Percentiles rank a stretch among this genome's conserved stretches.
Evolutionary conservation across 768 basidiomycete genomes (phyloP).

Genomic region (Cytidiella melzeri): DNA sequence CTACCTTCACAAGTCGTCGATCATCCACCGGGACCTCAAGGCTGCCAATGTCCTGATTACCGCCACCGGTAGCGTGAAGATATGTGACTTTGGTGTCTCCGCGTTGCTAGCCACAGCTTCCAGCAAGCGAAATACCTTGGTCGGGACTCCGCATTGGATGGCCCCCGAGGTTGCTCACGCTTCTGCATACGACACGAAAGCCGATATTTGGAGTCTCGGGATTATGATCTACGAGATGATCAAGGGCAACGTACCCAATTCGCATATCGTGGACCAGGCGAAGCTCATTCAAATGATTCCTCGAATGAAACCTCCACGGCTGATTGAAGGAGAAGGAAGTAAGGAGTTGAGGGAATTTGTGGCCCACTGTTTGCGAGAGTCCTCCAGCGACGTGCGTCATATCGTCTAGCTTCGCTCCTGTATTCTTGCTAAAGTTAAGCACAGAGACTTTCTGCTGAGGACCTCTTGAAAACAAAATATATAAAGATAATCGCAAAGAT

Average conservation of each 20-base stretch:
- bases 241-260: conserved; percentile 92
- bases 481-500: conserved; percentile 71
- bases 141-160: conserved; percentile 99
- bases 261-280: conserved; percentile 75
- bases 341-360: conserved; percentile 89
- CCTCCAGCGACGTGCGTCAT: conserved; percentile 67
- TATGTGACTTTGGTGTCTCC: conserved; percentile 98
- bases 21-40: conserved; percentile 98
- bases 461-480: conserved; percentile 84
- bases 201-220: conserved; percentile 97
- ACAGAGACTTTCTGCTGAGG: conserved; percentile 86
- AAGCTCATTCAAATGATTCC: conserved; percentile 88
- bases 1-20: conserved; percentile 88
- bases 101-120: conserved; percentile 78
- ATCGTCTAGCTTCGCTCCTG: too few relatives aligned
- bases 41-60: conserved; percentile 95
- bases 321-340: conserved; percentile 73
- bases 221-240: conserved; percentile 96
- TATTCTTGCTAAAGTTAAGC: too few relatives aligned
- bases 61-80: conserved; percentile 82
- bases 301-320: conserved; percentile 71
- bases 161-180: conserved; percentile 94
- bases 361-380: conserved; percentile 72
- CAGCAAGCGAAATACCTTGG: conserved; percentile 93
- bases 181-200: conserved; percentile 94